A percentile compares a stretch with the other conserved stretches of the same genome.
phyloP scores from a whole-genome alignment of 2,329 filamentous ascomycete genomes.

The Aspergillus fructus region DNA sequence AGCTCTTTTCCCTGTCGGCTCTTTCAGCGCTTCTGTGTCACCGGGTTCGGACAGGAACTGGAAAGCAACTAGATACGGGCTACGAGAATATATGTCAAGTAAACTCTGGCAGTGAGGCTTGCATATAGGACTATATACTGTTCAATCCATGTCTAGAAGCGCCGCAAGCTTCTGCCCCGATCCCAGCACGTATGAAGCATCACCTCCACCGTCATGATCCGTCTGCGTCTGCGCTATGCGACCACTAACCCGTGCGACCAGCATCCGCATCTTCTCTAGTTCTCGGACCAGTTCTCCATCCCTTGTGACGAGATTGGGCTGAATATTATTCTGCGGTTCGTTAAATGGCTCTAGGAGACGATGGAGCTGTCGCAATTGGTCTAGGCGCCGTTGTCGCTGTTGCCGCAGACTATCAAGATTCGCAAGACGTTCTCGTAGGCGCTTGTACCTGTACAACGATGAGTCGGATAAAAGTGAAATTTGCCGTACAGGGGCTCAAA shows the following conservation, averaged over 20 bases:
- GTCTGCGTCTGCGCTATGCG: constrained; percentile 34
- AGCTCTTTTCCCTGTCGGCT: background rate
- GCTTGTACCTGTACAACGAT: constrained; percentile 39
- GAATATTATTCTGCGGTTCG: constrained; percentile 50
- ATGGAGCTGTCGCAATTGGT: constrained; percentile 48
- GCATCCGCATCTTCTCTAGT: constrained; percentile 50
- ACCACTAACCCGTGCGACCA: constrained; percentile 44
- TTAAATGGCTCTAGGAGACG: constrained; percentile 50
- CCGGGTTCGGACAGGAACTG: background rate
- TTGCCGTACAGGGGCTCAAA: constrained; percentile 19
- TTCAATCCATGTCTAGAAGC: constrained; percentile 40
- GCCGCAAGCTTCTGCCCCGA: constrained; percentile 36
- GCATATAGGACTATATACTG: background rate
- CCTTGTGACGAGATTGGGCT: constrained; percentile 55
- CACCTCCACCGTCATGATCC: constrained; percentile 15
- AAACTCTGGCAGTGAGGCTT: background rate
- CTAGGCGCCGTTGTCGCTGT: constrained; percentile 47
- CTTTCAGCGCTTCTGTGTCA: constrained; percentile 3
- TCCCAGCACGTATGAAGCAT: constrained; percentile 25
- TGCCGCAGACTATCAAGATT: constrained; percentile 47
- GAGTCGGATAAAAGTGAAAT: constrained; percentile 23
- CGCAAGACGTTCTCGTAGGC: constrained; percentile 45
- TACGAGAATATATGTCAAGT: background rate
- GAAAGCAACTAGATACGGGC: background rate
- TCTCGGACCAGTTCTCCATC: constrained; percentile 53